Evolutionary conservation across 2,329 filamentous ascomycete genomes (phyloP).

Genomic region (Pseudogymnoascus sp.): DNA sequence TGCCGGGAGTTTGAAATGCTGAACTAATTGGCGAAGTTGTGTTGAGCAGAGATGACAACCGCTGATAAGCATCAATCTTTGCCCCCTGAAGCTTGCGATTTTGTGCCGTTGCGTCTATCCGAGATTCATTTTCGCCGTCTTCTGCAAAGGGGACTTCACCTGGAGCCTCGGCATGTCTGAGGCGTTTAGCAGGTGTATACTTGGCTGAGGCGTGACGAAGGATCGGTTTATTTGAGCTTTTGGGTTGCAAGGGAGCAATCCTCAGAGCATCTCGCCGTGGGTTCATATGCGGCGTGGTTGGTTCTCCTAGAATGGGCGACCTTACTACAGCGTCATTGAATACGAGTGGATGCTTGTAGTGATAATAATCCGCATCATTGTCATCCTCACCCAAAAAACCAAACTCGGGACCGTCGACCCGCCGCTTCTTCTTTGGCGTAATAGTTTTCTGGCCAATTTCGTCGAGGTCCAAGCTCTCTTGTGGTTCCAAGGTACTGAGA

Average conservation of each 20-base stretch:
- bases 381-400: neutral
- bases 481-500: slow-evolving; percentile 17
- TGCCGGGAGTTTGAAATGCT: neutral
- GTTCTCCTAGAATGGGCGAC: neutral
- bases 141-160: slow-evolving; percentile 18
- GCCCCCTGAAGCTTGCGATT: neutral
- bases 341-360: neutral
- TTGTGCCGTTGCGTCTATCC: neutral
- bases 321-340: neutral
- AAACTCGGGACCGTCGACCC: neutral
- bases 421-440: slow-evolving; percentile 30
- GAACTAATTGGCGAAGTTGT: neutral
- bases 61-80: neutral
- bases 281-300: slow-evolving; percentile 13
- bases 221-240: slow-evolving; percentile 26
- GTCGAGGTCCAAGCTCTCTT: slow-evolving; percentile 33
- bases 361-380: neutral
- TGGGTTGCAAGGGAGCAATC: slow-evolving; percentile 22
- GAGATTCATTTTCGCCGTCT: slow-evolving; percentile 21
- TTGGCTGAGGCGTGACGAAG: slow-evolving; percentile 22
- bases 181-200: neutral
- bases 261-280: neutral
- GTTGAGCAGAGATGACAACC: neutral
- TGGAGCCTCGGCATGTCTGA: neutral
- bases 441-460: slow-evolving; percentile 31